These are phyloP conservation scores for Trapa incisa DNA, from an alignment of 345 rosid species.

Conservation along the genomic window DNA sequence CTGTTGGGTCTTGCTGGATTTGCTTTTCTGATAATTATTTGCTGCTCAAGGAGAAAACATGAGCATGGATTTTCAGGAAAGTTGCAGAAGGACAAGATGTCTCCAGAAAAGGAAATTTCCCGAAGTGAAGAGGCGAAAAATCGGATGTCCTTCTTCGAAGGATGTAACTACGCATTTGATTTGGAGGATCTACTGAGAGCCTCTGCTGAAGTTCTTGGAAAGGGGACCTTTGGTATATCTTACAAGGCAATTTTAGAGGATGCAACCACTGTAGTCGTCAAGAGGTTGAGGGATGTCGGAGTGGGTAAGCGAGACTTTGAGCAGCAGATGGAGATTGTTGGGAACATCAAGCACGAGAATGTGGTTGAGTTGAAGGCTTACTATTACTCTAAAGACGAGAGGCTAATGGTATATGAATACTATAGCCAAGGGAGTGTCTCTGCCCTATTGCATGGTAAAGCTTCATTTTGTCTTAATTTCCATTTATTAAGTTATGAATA, in stretches of 20 bases:
- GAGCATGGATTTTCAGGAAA: slow-evolving; percentile 38
- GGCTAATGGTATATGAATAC: slow-evolving; percentile 69
- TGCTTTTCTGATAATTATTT: slow-evolving; percentile 37
- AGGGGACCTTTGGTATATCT: slow-evolving; percentile 75
- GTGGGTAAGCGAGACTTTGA: slow-evolving; percentile 79
- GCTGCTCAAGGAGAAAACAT: slow-evolving; percentile 28
- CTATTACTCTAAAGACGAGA: slow-evolving; percentile 88
- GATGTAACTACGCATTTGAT: slow-evolving; percentile 62
- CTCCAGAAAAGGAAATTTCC: too few relatives aligned
- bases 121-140: too few relatives aligned
- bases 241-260: slow-evolving; percentile 86
- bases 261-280: slow-evolving; percentile 68
- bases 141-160: slow-evolving; percentile 47
- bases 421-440: slow-evolving; percentile 45
- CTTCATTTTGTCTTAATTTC: not conserved
- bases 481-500: too few relatives aligned
- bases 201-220: slow-evolving; percentile 87
- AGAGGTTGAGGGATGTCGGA: slow-evolving; percentile 69
- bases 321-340: slow-evolving; percentile 81
- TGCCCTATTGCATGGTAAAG: slow-evolving; percentile 64
- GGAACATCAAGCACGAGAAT: slow-evolving; percentile 53
- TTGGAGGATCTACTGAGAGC: slow-evolving; percentile 82
- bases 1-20: slow-evolving; percentile 46
- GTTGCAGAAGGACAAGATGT: slow-evolving; percentile 1
- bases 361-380: slow-evolving; percentile 71